Evolutionary conservation across 225 moss, liverwort and hornwort genomes (phyloP), one percentile per base, ranked within the genome.

Genomic region (Rhytidiadelphus loreus): DNA sequence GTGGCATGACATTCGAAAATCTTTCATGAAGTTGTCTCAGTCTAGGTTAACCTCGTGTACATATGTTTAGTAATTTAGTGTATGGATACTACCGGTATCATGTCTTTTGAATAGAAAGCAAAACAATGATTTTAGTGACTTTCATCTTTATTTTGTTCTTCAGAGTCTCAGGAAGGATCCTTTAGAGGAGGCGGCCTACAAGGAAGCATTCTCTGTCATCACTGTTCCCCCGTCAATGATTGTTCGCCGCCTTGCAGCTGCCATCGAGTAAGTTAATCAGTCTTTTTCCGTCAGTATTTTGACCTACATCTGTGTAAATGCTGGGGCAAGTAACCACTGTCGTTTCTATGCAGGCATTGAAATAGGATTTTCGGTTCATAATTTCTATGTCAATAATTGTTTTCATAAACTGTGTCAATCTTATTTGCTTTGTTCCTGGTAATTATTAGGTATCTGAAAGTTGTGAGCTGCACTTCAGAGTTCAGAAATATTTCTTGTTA

Each of bases 101-200:
- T 58, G 32, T 7, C 56, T 85, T 41, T 78, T 57, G 58, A 77
- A 70, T 53, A 37, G 44, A 56, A 25, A 61, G 63, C 50, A 78
- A 44, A 62, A 35, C 13, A 59, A 16, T 78, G 73, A 35, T 87
- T 76, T 63, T 50, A 71, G 32, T 57, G 55, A 26, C 64, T 82
- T n/a, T 55, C 26, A 52, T 62, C 73, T 89, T 55, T 69, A n/a
- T 52, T 80, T 61, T 86, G 68, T 77, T 52, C 70, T 87, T 82
- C 93, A 96, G 96, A 96, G 96, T 83, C 95, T 95, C 56, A 93
- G 95, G 91, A 98, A 98, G 89, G 98, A 98, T 90, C 96, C 97
- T 48, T 69, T 90, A 55, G 98, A 98, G 83, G 97, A 98, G 90
- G 98, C 95, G 85, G 97, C 97, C 59, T 98, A 97, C 92, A 97